Base-by-base conservation (phyloP, 139 green algal species). In the Desmodesmus armatus region DNA sequence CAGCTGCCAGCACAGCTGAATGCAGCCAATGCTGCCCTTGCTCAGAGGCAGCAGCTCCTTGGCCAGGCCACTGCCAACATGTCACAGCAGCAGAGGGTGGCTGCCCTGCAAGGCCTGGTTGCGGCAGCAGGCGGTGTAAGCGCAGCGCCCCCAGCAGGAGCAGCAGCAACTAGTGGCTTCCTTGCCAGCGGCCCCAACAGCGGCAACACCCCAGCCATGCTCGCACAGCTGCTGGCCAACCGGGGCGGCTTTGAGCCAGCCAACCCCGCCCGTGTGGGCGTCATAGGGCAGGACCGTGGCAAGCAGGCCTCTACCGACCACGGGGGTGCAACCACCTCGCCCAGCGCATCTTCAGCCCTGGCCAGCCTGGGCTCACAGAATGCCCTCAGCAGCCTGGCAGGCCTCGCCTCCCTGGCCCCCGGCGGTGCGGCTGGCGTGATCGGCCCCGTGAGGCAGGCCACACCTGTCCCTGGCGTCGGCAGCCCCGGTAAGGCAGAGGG, bases 211-310 rank as follows among this genome's bases (percentile, higher is more conserved):
- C 76, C 71, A 17, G 76, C 76, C 11, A 82, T 82, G 76, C 55
- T 82, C 37, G 25, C 23, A 7, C 44, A 62, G 69, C 41, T 78
- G 41, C 69, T 85, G 33, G 63, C 44, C 21, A 77, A 53, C 78
- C 65, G 58, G 11, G 5, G 58, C 9, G 47, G 35, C 3, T 84
- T 84, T 31, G 78, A 84, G 63, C 78, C 78, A 33, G 75, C 75
- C 5, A 84, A 84, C 41, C 78, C 78, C 37, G 78, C 78, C 1
- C 78, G 78, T 17, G 80, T 86, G 29, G 80, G 80, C 44, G 80
- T 86, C 35, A 86, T 86, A 33, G 80, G 80, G 31, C 80, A 86
- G 27, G 80, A 86, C 35, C 44, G 80, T 5, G 72, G 67, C 69
- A 86, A 86, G 65, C 80, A 70, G 43, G 31, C 80, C 21, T 86